Conservation (phyloP, 768 basidiomycete species). For the Phaeolepiota aurea region DNA sequence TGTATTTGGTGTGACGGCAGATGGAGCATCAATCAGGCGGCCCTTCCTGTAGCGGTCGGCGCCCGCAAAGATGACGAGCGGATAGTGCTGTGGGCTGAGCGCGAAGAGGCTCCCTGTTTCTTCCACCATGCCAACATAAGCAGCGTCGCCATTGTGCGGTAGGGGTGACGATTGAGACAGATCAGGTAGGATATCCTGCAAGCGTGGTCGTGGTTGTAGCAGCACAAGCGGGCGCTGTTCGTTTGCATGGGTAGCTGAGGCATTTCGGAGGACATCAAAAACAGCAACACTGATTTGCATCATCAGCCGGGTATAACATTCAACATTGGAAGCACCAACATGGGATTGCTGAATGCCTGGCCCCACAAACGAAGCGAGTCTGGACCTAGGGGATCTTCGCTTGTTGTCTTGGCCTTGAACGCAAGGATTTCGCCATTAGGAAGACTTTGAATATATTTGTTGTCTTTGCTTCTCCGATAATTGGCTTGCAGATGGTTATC, state of each 20-base stretch:
- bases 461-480: conserved; percentile 74
- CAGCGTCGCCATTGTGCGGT: conserved; percentile 47
- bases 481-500: conserved; percentile 63
- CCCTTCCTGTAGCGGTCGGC: conserved; percentile 11
- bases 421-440: conserved; percentile 75
- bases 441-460: conserved; percentile 72
- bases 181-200: conserved; percentile 66
- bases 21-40: conserved; percentile 14
- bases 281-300: conserved; percentile 57
- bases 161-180: conserved; percentile 20
- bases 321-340: conserved; percentile 37
- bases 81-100: conserved; percentile 76
- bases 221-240: conserved; percentile 60
- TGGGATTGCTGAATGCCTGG: conserved; percentile 49
- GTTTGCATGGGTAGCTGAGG: conserved; percentile 7
- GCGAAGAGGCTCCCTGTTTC: conserved; percentile 73
- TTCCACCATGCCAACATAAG: conserved; percentile 76
- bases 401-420: conserved; percentile 39
- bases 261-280: conserved; percentile 60
- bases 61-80: conserved; percentile 67
- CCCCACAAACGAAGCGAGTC: conserved; percentile 49
- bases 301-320: conserved; percentile 1
- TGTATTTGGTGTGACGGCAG: conserved; percentile 7
- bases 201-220: conserved; percentile 74
- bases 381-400: conserved; percentile 9